Evolutionary conservation across 805 yeast genomes (phyloP).

Genomic region (Saccharomycopsis amapae): DNA sequence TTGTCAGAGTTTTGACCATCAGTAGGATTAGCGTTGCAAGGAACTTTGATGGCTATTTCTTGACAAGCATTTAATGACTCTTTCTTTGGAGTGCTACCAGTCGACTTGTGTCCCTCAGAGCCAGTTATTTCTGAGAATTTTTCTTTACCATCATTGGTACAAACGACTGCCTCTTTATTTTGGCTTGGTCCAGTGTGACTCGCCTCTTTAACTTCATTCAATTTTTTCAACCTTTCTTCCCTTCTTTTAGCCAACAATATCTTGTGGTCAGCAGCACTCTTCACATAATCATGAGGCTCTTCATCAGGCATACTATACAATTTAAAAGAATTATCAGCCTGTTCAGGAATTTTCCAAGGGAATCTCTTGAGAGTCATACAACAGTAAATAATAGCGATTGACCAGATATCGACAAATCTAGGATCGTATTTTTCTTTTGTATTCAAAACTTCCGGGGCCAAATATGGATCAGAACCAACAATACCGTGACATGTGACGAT

Average conservation of each 20-base stretch:
- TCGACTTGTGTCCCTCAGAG: too few relatives aligned
- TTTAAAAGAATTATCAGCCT: constrained; percentile 61
- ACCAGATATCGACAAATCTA: constrained; percentile 76
- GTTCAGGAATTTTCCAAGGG: constrained; percentile 81
- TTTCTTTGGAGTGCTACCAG: too few relatives aligned
- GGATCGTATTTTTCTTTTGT: constrained; percentile 55
- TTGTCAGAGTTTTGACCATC: too few relatives aligned
- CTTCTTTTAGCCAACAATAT: constrained; percentile 53
- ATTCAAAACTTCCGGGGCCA: constrained; percentile 72
- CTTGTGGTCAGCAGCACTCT: constrained; percentile 68
- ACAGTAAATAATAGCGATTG: constrained; percentile 75
- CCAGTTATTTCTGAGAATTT: too few relatives aligned
- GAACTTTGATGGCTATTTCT: too few relatives aligned
- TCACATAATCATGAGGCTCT: constrained; percentile 64
- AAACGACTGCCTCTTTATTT: too few relatives aligned
- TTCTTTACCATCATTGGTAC: too few relatives aligned
- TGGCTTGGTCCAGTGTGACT: too few relatives aligned
- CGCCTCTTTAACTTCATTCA: too few relatives aligned
- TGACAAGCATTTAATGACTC: too few relatives aligned
- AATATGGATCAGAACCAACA: constrained; percentile 81
- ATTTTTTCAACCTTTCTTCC: constrained; percentile 6
- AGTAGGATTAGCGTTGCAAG: too few relatives aligned
- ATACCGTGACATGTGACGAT: constrained; percentile 62
- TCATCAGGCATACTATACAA: constrained; percentile 64
- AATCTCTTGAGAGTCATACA: constrained; percentile 81